These are phyloP conservation scores for Hamamelis virginiana DNA, from an alignment of 164 flowering plant genomes.

Conservation along the genomic window DNA sequence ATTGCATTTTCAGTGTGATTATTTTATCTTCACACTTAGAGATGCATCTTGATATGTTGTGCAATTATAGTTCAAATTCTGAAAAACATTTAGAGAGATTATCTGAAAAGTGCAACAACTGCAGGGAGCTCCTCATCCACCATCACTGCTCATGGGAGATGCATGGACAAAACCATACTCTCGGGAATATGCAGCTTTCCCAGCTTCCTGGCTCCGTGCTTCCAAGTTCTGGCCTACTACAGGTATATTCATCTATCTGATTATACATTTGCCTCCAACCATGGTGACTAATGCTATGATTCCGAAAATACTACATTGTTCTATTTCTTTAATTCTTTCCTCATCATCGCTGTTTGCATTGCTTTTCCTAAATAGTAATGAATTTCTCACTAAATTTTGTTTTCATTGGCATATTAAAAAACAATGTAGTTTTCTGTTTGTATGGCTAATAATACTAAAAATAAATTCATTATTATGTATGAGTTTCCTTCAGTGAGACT, in stretches of 20 bases:
- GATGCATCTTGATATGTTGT: background rate
- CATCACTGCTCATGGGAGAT: conserved; percentile 87
- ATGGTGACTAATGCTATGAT: background rate
- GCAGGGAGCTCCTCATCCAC: conserved; percentile 99
- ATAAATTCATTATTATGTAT: no score
- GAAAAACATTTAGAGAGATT: background rate
- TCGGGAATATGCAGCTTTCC: conserved; percentile 92
- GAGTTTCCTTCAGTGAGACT: no score
- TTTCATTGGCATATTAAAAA: no score
- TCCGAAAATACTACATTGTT: background rate
- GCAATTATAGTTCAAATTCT: background rate
- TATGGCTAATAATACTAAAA: no score
- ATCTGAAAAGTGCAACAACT: conserved; percentile 16
- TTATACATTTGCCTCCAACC: background rate
- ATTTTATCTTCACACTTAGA: background rate
- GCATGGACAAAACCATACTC: conserved; percentile 91
- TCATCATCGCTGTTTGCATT: background rate
- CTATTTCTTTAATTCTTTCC: no score
- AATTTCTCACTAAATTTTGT: background rate
- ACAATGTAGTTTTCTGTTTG: no score
- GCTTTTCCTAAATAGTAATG: background rate
- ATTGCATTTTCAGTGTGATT: background rate
- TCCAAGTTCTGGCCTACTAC: conserved; percentile 98
- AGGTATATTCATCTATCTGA: conserved; percentile 37
- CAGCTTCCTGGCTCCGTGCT: conserved; percentile 86